Conservation (phyloP, 2,329 filamentous ascomycete genomes). For the Tolypocladium amazonense region DNA sequence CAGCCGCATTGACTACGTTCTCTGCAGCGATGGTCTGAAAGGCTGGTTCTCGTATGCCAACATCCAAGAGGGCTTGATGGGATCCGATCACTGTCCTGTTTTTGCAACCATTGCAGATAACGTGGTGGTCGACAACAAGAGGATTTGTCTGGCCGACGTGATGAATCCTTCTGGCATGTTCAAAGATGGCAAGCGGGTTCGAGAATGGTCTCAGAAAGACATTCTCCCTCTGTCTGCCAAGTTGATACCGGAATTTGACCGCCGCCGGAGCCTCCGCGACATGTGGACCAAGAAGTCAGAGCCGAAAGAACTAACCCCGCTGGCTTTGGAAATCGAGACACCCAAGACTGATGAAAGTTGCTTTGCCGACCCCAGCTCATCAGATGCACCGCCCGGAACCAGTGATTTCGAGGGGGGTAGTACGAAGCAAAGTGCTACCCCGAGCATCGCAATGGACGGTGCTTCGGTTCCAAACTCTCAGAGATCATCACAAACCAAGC, state of each 20-base stretch:
- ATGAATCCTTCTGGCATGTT: slow-evolving; percentile 73
- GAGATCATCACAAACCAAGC: background rate
- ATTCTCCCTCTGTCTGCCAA: slow-evolving; percentile 67
- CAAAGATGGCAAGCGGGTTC: slow-evolving; percentile 49
- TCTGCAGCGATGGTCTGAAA: slow-evolving; percentile 71
- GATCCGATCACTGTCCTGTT: slow-evolving; percentile 94
- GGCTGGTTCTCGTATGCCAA: slow-evolving; percentile 71
- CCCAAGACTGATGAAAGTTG: background rate
- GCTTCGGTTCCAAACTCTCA: background rate
- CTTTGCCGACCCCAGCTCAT: background rate
- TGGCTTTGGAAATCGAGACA: background rate
- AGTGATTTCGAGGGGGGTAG: background rate
- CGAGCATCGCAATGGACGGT: background rate
- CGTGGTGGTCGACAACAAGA: slow-evolving; percentile 38
- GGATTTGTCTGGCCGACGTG: slow-evolving; percentile 53
- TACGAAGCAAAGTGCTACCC: background rate
- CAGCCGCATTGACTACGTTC: slow-evolving; percentile 84
- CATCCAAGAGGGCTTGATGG: slow-evolving; percentile 89
- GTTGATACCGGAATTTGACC: slow-evolving; percentile 79
- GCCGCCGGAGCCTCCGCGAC: slow-evolving; percentile 75
- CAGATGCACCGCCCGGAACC: background rate
- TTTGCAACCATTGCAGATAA: slow-evolving; percentile 62
- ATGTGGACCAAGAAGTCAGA: slow-evolving; percentile 58
- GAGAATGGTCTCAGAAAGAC: slow-evolving; percentile 57
- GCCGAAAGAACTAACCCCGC: slow-evolving; percentile 3